Conservation (phyloP, 257 asterid genomes). For the Solanum piurae region DNA sequence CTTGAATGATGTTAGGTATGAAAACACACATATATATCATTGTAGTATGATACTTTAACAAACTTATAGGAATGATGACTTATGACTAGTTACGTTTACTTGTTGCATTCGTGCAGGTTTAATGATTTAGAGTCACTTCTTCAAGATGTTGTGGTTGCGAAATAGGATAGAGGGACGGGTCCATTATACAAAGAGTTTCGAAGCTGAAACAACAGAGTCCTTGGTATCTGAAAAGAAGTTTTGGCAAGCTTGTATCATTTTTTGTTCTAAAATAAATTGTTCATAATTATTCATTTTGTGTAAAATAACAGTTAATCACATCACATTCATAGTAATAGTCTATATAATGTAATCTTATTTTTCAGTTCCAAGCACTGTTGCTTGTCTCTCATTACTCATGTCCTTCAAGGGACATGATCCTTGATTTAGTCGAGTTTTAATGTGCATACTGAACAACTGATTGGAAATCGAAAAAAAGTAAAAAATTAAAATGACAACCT, state of each 20-base stretch:
- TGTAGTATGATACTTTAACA: neutral
- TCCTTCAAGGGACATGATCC: neutral
- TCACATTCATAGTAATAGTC: neutral
- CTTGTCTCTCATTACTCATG: neutral
- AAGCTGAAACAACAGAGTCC: neutral
- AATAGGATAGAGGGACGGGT: neutral
- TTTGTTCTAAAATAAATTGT: neutral
- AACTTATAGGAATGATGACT: neutral
- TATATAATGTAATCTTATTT: neutral
- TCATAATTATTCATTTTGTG: neutral
- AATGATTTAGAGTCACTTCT: conserved; percentile 64
- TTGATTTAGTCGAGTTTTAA: neutral
- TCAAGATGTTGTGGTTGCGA: conserved; percentile 29
- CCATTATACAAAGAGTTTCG: neutral
- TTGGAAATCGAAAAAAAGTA: neutral
- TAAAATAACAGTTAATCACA: neutral
- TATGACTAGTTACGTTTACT: neutral
- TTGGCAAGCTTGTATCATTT: neutral
- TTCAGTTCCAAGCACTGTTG: neutral
- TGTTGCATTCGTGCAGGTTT: conserved; percentile 37
- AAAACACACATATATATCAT: neutral
- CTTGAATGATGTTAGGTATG: conserved; percentile 70
- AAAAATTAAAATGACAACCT: neutral
- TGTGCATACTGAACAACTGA: neutral
- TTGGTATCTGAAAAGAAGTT: neutral